Base-by-base conservation (phyloP, 345 rosid genomes). In the Leavenworthia alabamica region DNA sequence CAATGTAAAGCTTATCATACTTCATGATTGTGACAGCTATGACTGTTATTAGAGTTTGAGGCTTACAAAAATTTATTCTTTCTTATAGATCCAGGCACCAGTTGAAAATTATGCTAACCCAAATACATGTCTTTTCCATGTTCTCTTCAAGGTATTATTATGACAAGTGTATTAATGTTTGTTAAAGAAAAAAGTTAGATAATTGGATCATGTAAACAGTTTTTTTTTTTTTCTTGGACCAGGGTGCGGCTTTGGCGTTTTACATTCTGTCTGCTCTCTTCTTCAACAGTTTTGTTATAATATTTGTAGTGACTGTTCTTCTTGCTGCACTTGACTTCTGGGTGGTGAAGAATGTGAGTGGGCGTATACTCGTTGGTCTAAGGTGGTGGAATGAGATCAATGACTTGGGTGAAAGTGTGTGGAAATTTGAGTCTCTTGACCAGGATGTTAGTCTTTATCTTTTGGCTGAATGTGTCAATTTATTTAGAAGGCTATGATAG, bases 341-440 rank as follows among this genome's bases (percentile, higher is more conserved):
- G 97, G 99, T 93, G 8, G 97, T 93, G 64, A 93, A 93, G 82
- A 94, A 94, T 77, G 97, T 94, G 11, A 94, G 99, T 72, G 99
- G 99, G 41, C 95, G 99, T 40, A 94, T 94, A 41, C 80, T 94
- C 48, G 99, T 94, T 62, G 99, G 99, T 67, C 77, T 94, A 71
- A 84, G 99, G 80, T 94, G 99, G 99, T 94, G 99, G 99, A 94
- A 94, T 44, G 99, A 94, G 81, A 90, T 90, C 61, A 74, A 94
- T 78, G 97, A 94, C 72, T 78, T 86, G 53, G 99, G 93, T 47
- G 99, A 94, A 81, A 94, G 99, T 53, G 96, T 94, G 3, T 94
- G 99, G 99, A 86, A 71, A 68, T 94, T 90, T 45, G 97, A 94
- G 77, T 88, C 89, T 70, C 99, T 94, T 71, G 99, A 90, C 66